Conservation (phyloP, 2,329 filamentous ascomycete genomes). For the Nigrograna mackinnonii region DNA sequence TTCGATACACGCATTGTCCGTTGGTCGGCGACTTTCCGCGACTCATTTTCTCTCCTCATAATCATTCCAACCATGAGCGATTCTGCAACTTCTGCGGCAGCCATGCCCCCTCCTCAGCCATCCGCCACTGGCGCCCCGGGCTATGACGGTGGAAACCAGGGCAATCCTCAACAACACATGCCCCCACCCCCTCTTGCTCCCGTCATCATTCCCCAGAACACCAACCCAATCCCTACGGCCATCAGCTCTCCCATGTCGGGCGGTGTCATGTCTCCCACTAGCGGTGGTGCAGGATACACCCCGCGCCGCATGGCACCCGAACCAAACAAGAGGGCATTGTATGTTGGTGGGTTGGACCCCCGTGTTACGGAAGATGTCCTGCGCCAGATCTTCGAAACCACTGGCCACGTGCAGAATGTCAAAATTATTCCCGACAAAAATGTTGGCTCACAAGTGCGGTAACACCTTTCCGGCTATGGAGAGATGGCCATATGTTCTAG, state of each 20-base stretch:
- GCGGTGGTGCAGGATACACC: constrained; percentile 72
- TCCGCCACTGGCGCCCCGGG: constrained; percentile 73
- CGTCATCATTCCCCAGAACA: constrained; percentile 90
- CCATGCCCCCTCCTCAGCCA: constrained; percentile 72
- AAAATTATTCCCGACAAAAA: constrained; percentile 99
- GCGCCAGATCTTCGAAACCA: constrained; percentile 98
- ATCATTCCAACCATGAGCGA: constrained; percentile 70
- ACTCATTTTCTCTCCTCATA: constrained; percentile 10
- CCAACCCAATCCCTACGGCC: constrained; percentile 89
- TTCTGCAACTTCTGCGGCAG: constrained; percentile 62
- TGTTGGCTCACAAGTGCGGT: constrained; percentile 59
- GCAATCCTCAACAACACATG: constrained; percentile 78
- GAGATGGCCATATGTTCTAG: background rate
- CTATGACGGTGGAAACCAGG: constrained; percentile 76
- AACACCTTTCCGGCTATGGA: background rate
- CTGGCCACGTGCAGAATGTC: constrained; percentile 95
- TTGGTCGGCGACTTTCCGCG: constrained; percentile 7
- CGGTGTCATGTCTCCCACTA: constrained; percentile 82
- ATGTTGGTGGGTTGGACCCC: constrained; percentile 92
- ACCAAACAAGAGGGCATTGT: constrained; percentile 96
- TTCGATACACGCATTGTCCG: constrained; percentile 3
- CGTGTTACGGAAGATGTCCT: constrained; percentile 95
- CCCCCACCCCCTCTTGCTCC: constrained; percentile 85
- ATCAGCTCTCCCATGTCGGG: constrained; percentile 86
- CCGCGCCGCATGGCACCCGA: constrained; percentile 87